Conservation (phyloP, 257 asterid genomes). For the Fraxinus pennsylvanica region DNA sequence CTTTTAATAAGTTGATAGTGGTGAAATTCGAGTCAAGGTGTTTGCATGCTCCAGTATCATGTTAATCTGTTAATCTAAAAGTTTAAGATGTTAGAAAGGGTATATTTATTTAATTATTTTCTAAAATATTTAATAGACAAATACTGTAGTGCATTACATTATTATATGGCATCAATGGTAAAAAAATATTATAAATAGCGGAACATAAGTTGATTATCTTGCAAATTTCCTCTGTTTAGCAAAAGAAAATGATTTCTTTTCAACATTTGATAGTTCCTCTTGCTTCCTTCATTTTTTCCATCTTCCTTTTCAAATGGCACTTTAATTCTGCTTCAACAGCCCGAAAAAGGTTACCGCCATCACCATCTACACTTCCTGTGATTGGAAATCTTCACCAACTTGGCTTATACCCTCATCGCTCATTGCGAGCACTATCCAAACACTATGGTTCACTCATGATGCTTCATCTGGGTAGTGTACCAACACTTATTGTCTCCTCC, state of each 20-base stretch:
- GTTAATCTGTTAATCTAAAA: too few species aligned
- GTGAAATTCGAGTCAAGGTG: too few species aligned
- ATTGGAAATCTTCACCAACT: not conserved
- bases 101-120: too few species aligned
- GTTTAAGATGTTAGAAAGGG: too few species aligned
- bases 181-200: too few species aligned
- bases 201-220: not conserved
- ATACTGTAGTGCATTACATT: too few species aligned
- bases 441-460: not conserved
- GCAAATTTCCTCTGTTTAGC: not conserved
- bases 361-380: not conserved
- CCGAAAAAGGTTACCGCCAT: not conserved
- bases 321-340: not conserved
- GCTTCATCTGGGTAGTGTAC: not conserved
- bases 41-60: too few species aligned
- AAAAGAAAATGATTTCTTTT: not conserved
- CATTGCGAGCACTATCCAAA: not conserved
- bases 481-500: not conserved
- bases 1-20: too few species aligned
- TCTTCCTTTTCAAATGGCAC: not conserved
- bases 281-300: not conserved
- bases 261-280: not conserved
- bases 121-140: too few species aligned
- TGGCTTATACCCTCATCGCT: not conserved
- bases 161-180: too few species aligned